Evolutionary conservation across 75 land plant species (phyloP), one percentile per base, ranked within the genome.

Genomic region (Larix kaempferi): DNA sequence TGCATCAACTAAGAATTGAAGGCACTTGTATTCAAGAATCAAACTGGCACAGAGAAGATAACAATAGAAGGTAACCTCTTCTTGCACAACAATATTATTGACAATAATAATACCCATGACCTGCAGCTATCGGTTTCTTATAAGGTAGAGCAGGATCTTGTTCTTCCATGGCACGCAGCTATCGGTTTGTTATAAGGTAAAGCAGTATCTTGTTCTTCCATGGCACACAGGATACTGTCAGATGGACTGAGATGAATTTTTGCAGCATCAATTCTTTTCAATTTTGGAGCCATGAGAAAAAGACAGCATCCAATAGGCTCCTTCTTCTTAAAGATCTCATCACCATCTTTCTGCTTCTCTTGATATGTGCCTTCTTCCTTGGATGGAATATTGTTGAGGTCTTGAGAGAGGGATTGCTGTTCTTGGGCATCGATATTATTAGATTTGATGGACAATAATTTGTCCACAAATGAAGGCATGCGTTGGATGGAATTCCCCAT

Each of bases 401-500:
- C 49, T 49, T 7, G 52, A 49, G 11, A 8, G 1, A 0, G 52
- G 52, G 11, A 49, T 49, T 49, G 52, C 52, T 39, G 25, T 21
- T 69, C 25, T 39, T 65, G 35, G 21, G 23, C 52, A 8, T 49
- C 52, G 1, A 49, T 8, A 49, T 49, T 49, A 49, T 41, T n/a
- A 69, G n/a, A 52, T 39, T 11, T 69, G 4, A 21, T n/a, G 52
- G n/a, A 69, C 37, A 69, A 41, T 8, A 37, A 21, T 8, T 39
- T 67, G 12, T 6, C 49, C 71, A 67, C 71, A 67, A 67, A 35
- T 8, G 71, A 67, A 39, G 19, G 16, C 7, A n/a, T 39, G 44
- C 17, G 19, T 17, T 39, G 71, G 22, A 17, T 1, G 11, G 44
- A 6, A 56, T 65, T 76, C 13, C 80, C 80, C 80, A 77, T 80